Conservation (phyloP, 495 filamentous ascomycete genomes). For the Astrothelium subdiscretum region DNA sequence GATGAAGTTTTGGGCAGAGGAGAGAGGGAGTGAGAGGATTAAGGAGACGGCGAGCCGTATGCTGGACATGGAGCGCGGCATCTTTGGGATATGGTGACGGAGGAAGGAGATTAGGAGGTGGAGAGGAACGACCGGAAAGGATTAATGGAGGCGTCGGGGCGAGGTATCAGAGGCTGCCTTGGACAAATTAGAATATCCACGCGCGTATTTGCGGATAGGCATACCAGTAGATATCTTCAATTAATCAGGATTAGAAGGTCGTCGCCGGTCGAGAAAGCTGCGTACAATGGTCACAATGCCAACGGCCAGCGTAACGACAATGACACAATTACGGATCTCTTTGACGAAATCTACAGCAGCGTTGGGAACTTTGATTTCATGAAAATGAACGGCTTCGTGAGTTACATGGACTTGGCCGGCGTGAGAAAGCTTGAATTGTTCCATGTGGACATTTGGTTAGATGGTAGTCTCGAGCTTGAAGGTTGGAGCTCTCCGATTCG, state of each 20-base stretch:
- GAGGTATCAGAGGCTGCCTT: background rate
- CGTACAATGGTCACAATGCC: conserved; percentile 7
- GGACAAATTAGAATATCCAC: background rate
- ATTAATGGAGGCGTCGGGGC: no score
- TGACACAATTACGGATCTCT: conserved; percentile 49
- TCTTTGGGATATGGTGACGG: background rate
- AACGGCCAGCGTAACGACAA: conserved; percentile 58
- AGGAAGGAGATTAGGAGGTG: background rate
- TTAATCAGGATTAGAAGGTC: background rate
- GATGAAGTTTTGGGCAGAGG: conserved; percentile 49
- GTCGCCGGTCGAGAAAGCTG: background rate
- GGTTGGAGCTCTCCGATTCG: background rate
- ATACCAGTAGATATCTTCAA: background rate
- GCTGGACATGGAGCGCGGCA: background rate
- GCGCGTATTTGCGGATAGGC: background rate
- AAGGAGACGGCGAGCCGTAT: background rate
- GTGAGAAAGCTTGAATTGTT: conserved; percentile 1
- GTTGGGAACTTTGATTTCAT: conserved; percentile 1
- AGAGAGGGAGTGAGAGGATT: conserved; percentile 29
- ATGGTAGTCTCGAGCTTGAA: background rate
- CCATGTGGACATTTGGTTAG: background rate
- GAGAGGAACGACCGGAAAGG: background rate
- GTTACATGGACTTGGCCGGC: background rate
- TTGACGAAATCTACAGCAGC: conserved; percentile 12
- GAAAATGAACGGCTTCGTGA: conserved; percentile 1